Base-by-base conservation (phyloP, 1,284 basidiomycete species). In the Volvariella surrecta region DNA sequence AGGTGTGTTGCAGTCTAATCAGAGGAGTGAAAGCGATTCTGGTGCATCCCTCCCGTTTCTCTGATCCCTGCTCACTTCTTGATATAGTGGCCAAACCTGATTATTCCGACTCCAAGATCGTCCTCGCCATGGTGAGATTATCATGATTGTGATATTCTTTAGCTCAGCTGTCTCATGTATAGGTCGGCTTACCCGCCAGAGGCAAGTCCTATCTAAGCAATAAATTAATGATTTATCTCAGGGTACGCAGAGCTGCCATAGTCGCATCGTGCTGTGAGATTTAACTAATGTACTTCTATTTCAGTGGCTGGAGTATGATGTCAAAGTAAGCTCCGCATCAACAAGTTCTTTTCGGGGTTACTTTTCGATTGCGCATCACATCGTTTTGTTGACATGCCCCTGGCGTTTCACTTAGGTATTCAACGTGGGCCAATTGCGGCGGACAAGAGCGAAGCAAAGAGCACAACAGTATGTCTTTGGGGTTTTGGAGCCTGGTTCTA, bases 241-340 rank as follows among this genome's bases (percentile, higher is more conserved):
- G 63, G 62, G 63, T 67, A n/a, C n/a, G n/a, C n/a, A n/a, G n/a
- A n/a, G n/a, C n/a, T n/a, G n/a, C n/a, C n/a, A n/a, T 46, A 42
- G 46, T 43, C 16, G 30, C 22, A 22, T 39, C 43, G 39, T 42
- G 9, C 22, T 34, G 34, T 30, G 19, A 46, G n/a, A 16, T 39
- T 41, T 32, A 35, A 42, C 9, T 43, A 17, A 24, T n/a, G 45
- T 34, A 49, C 41, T 46, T 24, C 43, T 41, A 21, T 43, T 20
- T 3, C 54, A 96, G 91, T 99, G 96, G 96, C 76, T 99, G 38
- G 96, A 99, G 63, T 99, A 98, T 63, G 82, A 95, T 51, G 96
- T 99, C 47, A 90, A 96, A 70, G 92, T 81, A 52, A 37, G 52
- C 32, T 31, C 4, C 10, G 20, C 2, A 15, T 38, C n/a, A 17